Conservation (phyloP, 2,329 filamentous ascomycete genomes). For the Magnaporthiopsis rhizophila region DNA sequence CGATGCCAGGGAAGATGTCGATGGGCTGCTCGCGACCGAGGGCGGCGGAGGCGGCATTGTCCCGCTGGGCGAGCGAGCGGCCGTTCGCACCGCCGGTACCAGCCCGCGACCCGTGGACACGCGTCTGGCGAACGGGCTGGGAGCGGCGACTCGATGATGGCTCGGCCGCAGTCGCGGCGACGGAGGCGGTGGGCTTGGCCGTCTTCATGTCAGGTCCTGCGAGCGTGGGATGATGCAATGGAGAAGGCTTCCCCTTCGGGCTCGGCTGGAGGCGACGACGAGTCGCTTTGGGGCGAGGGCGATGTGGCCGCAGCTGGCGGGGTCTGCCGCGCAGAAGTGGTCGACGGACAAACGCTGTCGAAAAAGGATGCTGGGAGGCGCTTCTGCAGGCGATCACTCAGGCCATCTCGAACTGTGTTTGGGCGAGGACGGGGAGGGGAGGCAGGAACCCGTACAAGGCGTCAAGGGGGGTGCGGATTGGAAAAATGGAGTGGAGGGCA, state of each 20-base stretch:
- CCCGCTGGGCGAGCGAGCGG: conserved; percentile 20
- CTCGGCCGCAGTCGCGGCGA: conserved; percentile 26
- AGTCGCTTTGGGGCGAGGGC: not conserved
- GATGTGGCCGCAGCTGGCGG: not conserved
- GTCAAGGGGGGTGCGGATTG: not conserved
- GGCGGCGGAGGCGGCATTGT: conserved; percentile 35
- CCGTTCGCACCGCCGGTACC: conserved; percentile 33
- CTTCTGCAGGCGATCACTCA: not conserved
- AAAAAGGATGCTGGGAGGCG: not conserved
- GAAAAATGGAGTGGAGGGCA: not conserved
- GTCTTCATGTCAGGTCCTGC: conserved; percentile 39
- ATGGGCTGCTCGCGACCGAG: conserved; percentile 48
- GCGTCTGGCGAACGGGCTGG: conserved; percentile 17
- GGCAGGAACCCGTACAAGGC: not conserved
- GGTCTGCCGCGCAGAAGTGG: not conserved
- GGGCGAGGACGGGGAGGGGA: not conserved
- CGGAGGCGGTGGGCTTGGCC: conserved; percentile 33
- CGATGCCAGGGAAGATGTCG: conserved; percentile 59
- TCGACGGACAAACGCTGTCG: not conserved
- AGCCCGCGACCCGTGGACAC: conserved; percentile 52
- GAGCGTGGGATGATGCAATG: conserved; percentile 2
- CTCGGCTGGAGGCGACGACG: not conserved
- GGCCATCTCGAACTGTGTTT: not conserved
- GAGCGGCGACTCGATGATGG: conserved; percentile 30
- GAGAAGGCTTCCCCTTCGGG: not conserved